Evolutionary conservation across 306 rosid genomes (phyloP).

Genomic region (Begonia fuchsioides): DNA sequence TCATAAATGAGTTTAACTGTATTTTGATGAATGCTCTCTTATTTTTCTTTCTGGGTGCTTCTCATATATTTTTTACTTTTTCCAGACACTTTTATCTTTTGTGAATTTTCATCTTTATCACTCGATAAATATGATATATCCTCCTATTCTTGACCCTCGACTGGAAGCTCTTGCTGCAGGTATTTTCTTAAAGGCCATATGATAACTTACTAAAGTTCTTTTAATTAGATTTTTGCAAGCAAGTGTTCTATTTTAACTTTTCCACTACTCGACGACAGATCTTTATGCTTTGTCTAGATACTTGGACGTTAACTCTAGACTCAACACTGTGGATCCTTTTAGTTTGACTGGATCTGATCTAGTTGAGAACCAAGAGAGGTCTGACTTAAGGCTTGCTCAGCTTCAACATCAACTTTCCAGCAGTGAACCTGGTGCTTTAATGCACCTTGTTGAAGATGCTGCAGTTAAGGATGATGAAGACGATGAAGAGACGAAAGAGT

Average conservation of each 20-base stretch:
- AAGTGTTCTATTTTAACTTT: too few relatives aligned
- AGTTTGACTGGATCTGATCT: conserved; percentile 27
- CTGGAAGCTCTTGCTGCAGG: conserved; percentile 84
- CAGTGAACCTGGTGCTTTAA: conserved; percentile 77
- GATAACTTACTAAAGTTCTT: background rate
- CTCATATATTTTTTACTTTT: conserved; percentile 2
- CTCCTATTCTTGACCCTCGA: conserved; percentile 66
- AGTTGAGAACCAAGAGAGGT: conserved; percentile 27
- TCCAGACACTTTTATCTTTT: conserved; percentile 66
- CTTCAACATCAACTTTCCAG: conserved; percentile 88
- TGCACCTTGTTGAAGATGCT: conserved; percentile 61
- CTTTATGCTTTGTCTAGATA: conserved; percentile 70
- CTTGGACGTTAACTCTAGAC: conserved; percentile 28
- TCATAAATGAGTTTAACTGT: too few relatives aligned
- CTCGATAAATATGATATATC: conserved; percentile 69
- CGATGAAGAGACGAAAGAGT: conserved; percentile 57
- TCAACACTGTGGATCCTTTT: conserved; percentile 26
- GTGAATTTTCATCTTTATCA: conserved; percentile 65
- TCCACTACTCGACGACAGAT: conserved; percentile 16
- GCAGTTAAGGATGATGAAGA: conserved; percentile 51
- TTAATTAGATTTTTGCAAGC: background rate
- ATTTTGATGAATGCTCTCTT: too few relatives aligned
- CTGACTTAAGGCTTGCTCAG: conserved; percentile 81
- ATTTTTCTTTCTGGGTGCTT: background rate
- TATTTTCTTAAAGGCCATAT: conserved; percentile 5